Conservation (phyloP, 2,329 filamentous ascomycete genomes). For the Penicillium sp. region DNA sequence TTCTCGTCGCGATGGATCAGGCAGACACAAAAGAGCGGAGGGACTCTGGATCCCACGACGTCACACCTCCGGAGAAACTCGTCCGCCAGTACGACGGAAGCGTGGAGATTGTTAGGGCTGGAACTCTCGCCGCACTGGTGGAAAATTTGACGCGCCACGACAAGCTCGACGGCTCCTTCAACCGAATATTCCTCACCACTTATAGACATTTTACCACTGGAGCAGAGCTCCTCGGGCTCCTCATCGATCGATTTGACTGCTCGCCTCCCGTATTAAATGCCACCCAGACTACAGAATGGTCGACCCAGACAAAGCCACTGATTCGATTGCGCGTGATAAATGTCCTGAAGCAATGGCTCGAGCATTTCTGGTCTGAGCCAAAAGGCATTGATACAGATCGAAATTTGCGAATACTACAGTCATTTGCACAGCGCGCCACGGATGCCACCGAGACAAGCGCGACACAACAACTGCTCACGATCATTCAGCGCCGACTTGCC, state of each 20-base stretch:
- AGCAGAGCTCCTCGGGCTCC: constrained; percentile 78
- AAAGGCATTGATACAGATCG: constrained; percentile 63
- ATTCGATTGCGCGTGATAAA: constrained; percentile 92
- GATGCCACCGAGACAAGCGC: constrained; percentile 13
- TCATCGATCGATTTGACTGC: constrained; percentile 83
- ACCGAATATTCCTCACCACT: constrained; percentile 90
- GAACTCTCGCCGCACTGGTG: constrained; percentile 80
- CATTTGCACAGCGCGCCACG: constrained; percentile 61
- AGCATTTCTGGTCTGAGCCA: constrained; percentile 95
- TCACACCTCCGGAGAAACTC: constrained; percentile 12
- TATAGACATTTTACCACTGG: constrained; percentile 89
- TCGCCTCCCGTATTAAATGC: constrained; percentile 72
- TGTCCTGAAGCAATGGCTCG: constrained; percentile 93
- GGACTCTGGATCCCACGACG: constrained; percentile 10
- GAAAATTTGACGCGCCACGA: constrained; percentile 92
- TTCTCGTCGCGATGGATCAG: neutral
- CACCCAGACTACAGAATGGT: constrained; percentile 74
- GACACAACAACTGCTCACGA: constrained; percentile 72
- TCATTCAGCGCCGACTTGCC: constrained; percentile 78
- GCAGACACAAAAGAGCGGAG: neutral
- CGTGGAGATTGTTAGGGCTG: constrained; percentile 38
- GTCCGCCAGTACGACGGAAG: constrained; percentile 8
- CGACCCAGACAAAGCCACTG: constrained; percentile 83
- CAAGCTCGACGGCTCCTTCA: constrained; percentile 85
- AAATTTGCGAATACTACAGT: constrained; percentile 77